These are phyloP conservation scores for Metschnikowia peoriensis DNA, from an alignment of 805 yeast species.

Conservation along the genomic window DNA sequence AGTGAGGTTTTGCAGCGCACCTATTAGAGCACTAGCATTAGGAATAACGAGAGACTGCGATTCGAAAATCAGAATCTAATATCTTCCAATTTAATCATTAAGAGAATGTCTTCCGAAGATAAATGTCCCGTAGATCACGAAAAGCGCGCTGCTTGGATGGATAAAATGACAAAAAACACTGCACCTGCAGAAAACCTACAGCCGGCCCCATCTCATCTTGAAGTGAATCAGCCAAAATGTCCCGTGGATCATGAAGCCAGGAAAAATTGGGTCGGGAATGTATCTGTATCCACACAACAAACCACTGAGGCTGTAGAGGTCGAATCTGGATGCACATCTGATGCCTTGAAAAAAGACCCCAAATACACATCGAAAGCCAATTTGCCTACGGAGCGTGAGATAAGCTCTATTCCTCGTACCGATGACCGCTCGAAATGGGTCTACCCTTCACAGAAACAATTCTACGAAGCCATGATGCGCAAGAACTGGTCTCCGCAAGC, in stretches of 20 bases:
- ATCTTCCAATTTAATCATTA: background rate
- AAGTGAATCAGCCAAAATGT: conserved; percentile 43
- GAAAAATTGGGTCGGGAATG: conserved; percentile 49
- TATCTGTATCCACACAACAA: conserved; percentile 26
- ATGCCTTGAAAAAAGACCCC: conserved; percentile 34
- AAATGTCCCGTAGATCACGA: conserved; percentile 21
- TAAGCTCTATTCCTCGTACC: conserved; percentile 82
- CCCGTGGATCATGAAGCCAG: conserved; percentile 70
- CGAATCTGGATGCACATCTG: conserved; percentile 44
- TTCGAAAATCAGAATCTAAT: background rate
- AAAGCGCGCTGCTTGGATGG: conserved; percentile 16
- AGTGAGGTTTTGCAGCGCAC: background rate
- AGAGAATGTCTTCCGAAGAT: conserved; percentile 8
- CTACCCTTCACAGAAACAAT: conserved; percentile 94
- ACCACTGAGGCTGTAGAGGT: conserved; percentile 43
- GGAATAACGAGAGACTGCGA: background rate
- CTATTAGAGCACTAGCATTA: background rate
- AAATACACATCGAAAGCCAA: conserved; percentile 23
- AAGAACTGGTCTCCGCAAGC: conserved; percentile 85
- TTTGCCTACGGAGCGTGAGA: conserved; percentile 71
- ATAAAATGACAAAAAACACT: conserved; percentile 8
- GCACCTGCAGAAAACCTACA: background rate
- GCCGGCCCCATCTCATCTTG: background rate
- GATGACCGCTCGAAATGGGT: conserved; percentile 70
- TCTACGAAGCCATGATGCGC: conserved; percentile 89